Conservation (phyloP, 257 asterid genomes). For the Solanum medicagineum region DNA sequence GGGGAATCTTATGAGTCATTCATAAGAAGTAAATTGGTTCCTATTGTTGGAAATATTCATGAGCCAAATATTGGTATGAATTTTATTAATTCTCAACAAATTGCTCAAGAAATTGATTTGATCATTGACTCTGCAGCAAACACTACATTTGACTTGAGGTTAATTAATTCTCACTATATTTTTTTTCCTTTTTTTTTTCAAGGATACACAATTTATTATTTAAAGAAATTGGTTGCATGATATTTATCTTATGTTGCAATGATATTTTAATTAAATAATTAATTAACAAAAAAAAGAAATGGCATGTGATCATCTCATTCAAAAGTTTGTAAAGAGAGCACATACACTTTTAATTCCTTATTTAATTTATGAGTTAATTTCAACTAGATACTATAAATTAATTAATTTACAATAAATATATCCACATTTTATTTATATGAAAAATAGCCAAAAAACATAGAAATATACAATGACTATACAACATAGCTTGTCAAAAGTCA, state of each 20-base stretch:
- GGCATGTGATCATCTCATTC: not conserved
- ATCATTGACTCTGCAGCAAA: not conserved
- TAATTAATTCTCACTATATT: not conserved
- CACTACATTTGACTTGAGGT: not conserved
- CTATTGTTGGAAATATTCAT: not conserved
- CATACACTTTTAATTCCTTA: rapidly evolving
- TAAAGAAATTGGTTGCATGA: not conserved
- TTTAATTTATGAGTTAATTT: not conserved
- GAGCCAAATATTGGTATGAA: not conserved
- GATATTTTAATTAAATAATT: no score
- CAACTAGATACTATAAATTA: no score
- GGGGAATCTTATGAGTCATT: not conserved
- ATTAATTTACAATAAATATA: no score
- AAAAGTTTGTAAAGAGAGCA: rapidly evolving
- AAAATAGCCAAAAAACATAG: no score
- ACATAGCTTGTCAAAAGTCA: no score
- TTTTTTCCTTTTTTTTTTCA: not conserved
- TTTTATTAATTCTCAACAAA: not conserved
- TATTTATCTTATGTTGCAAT: not conserved
- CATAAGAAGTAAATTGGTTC: not conserved
- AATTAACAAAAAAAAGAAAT: no score
- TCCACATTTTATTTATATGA: no score
- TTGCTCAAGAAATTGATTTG: not conserved
- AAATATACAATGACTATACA: no score
- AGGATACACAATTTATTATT: not conserved